These are phyloP conservation scores for Ganoderma lucidum DNA, from an alignment of 1,284 basidiomycete genomes.

Conservation along the genomic window DNA sequence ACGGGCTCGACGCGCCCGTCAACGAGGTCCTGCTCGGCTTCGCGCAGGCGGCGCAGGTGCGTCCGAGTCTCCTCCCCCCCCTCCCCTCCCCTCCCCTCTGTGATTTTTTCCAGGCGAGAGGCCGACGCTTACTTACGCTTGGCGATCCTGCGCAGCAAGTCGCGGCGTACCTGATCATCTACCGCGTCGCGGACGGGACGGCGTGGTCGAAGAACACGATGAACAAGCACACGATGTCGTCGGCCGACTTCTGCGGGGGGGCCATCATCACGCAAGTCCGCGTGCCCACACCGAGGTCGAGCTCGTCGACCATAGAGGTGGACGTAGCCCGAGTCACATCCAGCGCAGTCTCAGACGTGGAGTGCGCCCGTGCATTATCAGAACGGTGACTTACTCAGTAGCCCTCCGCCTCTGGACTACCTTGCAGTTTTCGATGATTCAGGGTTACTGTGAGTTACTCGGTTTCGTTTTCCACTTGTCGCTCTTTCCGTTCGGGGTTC, in stretches of 20 bases:
- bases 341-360: neutral
- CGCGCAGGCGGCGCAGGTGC: slow-evolving; percentile 17
- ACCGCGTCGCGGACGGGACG: slow-evolving; percentile 33
- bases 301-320: neutral
- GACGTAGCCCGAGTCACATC: neutral
- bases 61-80: neutral
- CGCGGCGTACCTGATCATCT: slow-evolving; percentile 48
- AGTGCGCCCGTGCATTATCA: neutral
- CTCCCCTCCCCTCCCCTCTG: neutral
- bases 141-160: slow-evolving; percentile 44
- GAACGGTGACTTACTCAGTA: neutral
- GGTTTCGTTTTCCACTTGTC: neutral
- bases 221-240: neutral
- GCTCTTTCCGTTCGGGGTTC: neutral
- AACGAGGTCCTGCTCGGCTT: slow-evolving; percentile 15
- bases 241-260: neutral
- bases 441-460: neutral
- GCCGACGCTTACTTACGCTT: no score
- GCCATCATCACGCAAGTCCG: neutral
- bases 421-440: no score
- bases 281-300: neutral
- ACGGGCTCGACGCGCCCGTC: slow-evolving; percentile 42
- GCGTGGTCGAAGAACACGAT: slow-evolving; percentile 22
- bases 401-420: neutral
- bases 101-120: no score